These are phyloP conservation scores for Fusarium newnesense DNA, from an alignment of 2,329 filamentous ascomycete genomes.

Conservation along the genomic window DNA sequence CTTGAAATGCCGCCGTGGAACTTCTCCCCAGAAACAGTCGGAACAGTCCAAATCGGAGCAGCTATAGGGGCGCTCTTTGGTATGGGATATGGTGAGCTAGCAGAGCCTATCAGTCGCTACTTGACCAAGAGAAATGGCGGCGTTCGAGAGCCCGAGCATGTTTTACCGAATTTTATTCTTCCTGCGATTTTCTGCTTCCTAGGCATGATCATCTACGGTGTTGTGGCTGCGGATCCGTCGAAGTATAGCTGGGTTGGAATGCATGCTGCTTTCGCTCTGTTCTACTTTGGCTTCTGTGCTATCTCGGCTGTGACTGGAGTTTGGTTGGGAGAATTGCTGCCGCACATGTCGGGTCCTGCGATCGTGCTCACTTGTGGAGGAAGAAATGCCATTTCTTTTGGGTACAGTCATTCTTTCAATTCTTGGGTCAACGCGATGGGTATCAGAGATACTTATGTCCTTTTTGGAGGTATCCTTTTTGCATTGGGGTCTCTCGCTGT, in stretches of 20 bases:
- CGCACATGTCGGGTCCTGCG: neutral
- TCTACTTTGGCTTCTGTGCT: neutral
- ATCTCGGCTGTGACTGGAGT: neutral
- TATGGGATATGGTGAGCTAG: neutral
- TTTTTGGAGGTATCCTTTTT: neutral
- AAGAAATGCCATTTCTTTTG: neutral
- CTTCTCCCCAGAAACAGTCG: neutral
- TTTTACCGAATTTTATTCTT: neutral
- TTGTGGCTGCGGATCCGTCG: neutral
- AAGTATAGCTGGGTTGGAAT: neutral
- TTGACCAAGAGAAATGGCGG: neutral
- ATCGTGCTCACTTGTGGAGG: neutral
- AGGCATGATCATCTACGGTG: neutral
- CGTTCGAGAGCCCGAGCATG: neutral
- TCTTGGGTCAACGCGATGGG: neutral
- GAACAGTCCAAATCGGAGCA: neutral
- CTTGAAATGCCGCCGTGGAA: neutral
- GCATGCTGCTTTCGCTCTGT: neutral
- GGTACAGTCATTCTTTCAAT: neutral
- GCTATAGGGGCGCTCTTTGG: neutral
- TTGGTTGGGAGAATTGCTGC: neutral
- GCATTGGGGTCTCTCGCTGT: neutral
- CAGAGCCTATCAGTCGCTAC: neutral
- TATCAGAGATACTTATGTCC: neutral
- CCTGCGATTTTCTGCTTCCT: neutral